phyloP scores from a whole-genome alignment of 176 grass and related monocot genomes.

The Typha latifolia region DNA sequence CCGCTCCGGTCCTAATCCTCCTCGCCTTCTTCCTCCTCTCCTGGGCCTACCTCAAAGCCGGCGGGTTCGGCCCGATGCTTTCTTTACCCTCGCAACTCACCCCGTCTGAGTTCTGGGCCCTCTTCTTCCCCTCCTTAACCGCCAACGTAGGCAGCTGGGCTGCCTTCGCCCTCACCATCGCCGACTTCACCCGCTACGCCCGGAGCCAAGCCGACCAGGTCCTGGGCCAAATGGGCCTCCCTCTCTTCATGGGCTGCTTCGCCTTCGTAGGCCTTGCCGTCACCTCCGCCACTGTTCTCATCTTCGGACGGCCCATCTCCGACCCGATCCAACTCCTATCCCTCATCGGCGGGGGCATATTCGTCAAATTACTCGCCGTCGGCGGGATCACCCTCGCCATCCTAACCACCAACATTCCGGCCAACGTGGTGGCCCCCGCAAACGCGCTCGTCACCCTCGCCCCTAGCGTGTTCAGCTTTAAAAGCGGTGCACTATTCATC shows the following conservation, averaged over 20 bases:
- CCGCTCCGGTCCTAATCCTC: conserved; percentile 22
- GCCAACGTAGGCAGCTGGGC: conserved; percentile 26
- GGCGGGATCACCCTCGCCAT: conserved; percentile 23
- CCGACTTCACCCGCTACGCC: conserved; percentile 37
- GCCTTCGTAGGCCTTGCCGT: conserved; percentile 34
- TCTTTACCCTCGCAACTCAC: conserved; percentile 16
- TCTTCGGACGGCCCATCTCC: conserved; percentile 28
- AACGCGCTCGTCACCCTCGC: conserved; percentile 28
- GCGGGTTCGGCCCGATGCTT: conserved; percentile 35
- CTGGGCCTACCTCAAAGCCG: conserved; percentile 30
- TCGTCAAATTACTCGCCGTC: conserved; percentile 9
- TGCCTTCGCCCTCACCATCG: conserved; percentile 29
- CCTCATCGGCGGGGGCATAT: conserved; percentile 5
- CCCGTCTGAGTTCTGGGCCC: conserved; percentile 24
- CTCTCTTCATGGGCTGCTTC: conserved; percentile 22
- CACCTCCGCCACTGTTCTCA: conserved; percentile 30
- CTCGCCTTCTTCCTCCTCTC: conserved; percentile 12
- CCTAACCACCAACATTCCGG: conserved; percentile 39
- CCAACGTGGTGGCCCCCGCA: conserved; percentile 32
- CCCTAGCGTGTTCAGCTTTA: conserved; percentile 35
- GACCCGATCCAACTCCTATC: conserved; percentile 34
- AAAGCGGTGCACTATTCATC: conserved; percentile 16
- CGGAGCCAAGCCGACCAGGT: conserved; percentile 21
- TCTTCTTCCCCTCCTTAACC: conserved; percentile 44
- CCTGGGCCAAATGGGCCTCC: conserved; percentile 32